Evolutionary conservation across 2,329 filamentous ascomycete species (phyloP).

Genomic region (Aspergillus amoenus): DNA sequence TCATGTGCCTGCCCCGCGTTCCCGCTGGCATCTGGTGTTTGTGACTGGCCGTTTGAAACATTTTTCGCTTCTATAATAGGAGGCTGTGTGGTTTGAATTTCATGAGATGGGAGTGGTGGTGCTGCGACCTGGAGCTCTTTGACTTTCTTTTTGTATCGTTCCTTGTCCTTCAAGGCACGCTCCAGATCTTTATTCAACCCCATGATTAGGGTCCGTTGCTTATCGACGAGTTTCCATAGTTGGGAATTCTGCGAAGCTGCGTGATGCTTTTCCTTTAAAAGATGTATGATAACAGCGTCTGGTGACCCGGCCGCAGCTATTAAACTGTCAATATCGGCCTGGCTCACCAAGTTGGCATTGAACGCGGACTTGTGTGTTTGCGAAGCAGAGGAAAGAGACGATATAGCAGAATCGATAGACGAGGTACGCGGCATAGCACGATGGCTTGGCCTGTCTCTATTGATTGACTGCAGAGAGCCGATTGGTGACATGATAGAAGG

Average conservation of each 20-base stretch:
- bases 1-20: neutral
- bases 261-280: constrained; percentile 88
- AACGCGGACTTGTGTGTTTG: constrained; percentile 59
- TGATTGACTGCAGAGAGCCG: constrained; percentile 30
- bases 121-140: constrained; percentile 67
- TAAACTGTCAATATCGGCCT: constrained; percentile 74
- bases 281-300: constrained; percentile 82
- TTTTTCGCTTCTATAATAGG: constrained; percentile 10
- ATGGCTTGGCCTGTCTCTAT: constrained; percentile 31
- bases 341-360: constrained; percentile 56
- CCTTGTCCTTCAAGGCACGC: constrained; percentile 87
- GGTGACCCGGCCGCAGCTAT: constrained; percentile 83
- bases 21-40: neutral
- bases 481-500: constrained; percentile 30
- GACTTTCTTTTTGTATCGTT: constrained; percentile 85
- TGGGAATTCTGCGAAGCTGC: constrained; percentile 87
- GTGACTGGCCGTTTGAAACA: neutral
- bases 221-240: constrained; percentile 92
- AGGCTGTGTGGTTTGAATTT: constrained; percentile 10
- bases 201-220: constrained; percentile 89
- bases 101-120: constrained; percentile 34
- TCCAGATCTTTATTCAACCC: constrained; percentile 95
- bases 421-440: constrained; percentile 66
- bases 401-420: constrained; percentile 92
- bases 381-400: constrained; percentile 64